Evolutionary conservation across 441 rosid species (phyloP).

Genomic region (Cnidoscolus chayamansa): DNA sequence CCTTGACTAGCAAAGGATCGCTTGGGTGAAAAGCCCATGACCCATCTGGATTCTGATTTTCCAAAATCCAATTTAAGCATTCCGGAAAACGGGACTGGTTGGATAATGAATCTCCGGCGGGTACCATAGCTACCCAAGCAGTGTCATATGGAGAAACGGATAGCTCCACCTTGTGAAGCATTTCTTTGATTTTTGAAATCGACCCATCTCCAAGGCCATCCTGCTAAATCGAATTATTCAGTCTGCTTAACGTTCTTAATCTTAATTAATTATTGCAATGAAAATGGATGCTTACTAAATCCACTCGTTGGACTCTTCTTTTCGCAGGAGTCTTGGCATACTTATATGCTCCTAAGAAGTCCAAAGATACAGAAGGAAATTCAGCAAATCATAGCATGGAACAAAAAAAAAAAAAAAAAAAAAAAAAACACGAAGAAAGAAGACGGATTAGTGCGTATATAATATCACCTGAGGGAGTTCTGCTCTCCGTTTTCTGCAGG

Average conservation of each 20-base stretch:
- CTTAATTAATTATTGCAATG: too few relatives aligned
- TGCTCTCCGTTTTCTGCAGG: not conserved
- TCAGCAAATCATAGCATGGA: too few relatives aligned
- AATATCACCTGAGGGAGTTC: not conserved
- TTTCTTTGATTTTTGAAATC: conserved; percentile 31
- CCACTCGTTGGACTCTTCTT: conserved; percentile 1
- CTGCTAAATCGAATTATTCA: too few relatives aligned
- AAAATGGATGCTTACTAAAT: not conserved
- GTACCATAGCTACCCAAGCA: conserved; percentile 91
- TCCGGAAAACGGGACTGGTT: conserved; percentile 52
- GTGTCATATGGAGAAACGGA: conserved; percentile 74
- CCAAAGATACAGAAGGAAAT: too few relatives aligned
- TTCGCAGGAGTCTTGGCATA: not conserved
- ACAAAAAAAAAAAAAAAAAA: too few relatives aligned
- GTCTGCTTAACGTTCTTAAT: too few relatives aligned
- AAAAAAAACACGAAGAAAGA: too few relatives aligned
- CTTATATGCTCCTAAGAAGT: not conserved
- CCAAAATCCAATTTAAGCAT: conserved; percentile 59
- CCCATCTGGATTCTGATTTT: conserved; percentile 65
- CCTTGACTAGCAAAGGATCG: conserved; percentile 47
- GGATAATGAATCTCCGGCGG: conserved; percentile 30
- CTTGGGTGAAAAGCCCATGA: conserved; percentile 61
- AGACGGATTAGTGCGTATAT: too few relatives aligned
- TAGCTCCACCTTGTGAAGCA: conserved; percentile 55
- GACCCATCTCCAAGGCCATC: not conserved